Percentiles rank a stretch among this genome's conserved stretches.
Conservation (phyloP, 2,329 filamentous ascomycete genomes). For the Fonsecaea multimorphosa region DNA sequence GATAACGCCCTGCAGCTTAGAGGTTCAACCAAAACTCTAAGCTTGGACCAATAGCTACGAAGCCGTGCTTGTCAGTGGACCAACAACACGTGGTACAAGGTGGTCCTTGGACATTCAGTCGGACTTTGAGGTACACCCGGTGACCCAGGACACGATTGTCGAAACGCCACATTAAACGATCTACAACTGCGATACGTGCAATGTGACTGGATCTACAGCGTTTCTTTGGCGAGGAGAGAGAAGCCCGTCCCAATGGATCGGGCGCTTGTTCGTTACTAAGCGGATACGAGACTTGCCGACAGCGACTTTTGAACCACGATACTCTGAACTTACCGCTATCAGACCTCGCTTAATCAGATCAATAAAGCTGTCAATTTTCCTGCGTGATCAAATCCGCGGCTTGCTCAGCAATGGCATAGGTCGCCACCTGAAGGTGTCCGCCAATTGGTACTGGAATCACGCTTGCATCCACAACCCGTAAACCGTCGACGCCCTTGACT, state of each 20-base stretch:
- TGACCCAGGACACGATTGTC: not conserved
- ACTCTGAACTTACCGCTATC: not conserved
- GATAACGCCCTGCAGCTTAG: not conserved
- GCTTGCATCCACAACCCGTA: conserved; percentile 46
- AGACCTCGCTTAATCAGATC: not conserved
- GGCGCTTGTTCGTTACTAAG: not conserved
- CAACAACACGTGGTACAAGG: not conserved
- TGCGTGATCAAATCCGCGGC: conserved; percentile 39
- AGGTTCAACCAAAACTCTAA: not conserved
- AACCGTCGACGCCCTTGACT: conserved; percentile 41
- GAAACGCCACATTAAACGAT: not conserved
- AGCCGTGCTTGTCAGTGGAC: not conserved
- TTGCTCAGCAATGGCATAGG: conserved; percentile 54
- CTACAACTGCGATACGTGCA: not conserved
- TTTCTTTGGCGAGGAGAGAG: not conserved
- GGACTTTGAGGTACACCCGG: not conserved
- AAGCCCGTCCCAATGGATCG: too few species aligned
- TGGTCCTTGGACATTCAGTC: not conserved
- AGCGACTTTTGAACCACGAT: not conserved
- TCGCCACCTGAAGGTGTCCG: conserved; percentile 46
- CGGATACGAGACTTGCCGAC: not conserved
- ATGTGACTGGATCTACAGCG: not conserved
- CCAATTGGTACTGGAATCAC: conserved; percentile 47
- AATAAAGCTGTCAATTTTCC: not conserved
- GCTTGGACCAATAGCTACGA: not conserved